Conservation (phyloP, 2,329 filamentous ascomycete species). For the Chaetomiaceae sp. region DNA sequence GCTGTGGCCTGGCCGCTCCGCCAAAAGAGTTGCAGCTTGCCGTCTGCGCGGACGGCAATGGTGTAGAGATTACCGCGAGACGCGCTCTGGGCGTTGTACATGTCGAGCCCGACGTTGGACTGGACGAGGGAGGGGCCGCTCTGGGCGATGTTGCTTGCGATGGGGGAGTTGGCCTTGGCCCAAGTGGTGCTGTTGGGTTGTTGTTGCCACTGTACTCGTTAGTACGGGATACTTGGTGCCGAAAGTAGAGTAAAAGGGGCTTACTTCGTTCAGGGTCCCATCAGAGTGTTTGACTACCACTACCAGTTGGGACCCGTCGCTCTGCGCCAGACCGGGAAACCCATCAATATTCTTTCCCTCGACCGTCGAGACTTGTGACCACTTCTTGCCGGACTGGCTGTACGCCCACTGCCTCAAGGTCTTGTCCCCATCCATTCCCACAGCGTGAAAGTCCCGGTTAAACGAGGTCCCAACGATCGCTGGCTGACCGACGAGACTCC, state of each 20-base stretch:
- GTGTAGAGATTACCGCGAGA: constrained; percentile 19
- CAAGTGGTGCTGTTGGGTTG: constrained; percentile 11
- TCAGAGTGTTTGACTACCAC: constrained; percentile 21
- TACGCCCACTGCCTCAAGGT: constrained; percentile 17
- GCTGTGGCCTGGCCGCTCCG: constrained; percentile 3
- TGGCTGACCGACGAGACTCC: constrained; percentile 12
- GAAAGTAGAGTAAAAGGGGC: background rate
- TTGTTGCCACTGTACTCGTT: constrained; percentile 12
- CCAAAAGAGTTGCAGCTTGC: constrained; percentile 21
- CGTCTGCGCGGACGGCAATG: constrained; percentile 17
- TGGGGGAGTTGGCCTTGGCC: constrained; percentile 6
- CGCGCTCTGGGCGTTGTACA: constrained; percentile 9
- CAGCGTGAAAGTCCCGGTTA: constrained; percentile 20
- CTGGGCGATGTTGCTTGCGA: constrained; percentile 16
- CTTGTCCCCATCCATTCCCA: constrained; percentile 3
- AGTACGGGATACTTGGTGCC: background rate
- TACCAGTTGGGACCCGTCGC: constrained; percentile 16
- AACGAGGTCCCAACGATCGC: constrained; percentile 21
- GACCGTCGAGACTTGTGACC: constrained; percentile 10
- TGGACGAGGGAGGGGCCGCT: constrained; percentile 20
- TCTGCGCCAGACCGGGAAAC: constrained; percentile 17
- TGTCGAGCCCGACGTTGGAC: constrained; percentile 18
- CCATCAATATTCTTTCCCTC: constrained; percentile 14
- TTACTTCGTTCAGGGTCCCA: constrained; percentile 21
- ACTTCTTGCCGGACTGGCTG: constrained; percentile 10